These are phyloP conservation scores for Lactifluus pinguis DNA, from an alignment of 768 basidiomycete genomes.

Conservation along the genomic window DNA sequence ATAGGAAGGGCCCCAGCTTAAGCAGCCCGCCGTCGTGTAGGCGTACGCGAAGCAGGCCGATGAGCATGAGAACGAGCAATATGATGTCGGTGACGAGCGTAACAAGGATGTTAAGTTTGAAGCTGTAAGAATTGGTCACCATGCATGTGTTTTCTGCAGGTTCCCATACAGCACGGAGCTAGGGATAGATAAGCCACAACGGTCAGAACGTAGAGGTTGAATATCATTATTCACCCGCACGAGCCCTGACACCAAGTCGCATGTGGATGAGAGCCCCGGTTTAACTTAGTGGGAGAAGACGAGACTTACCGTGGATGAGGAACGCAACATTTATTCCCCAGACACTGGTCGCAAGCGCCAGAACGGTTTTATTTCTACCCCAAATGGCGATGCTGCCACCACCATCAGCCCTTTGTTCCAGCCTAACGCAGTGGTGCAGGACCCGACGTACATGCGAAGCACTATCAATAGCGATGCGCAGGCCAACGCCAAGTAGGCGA, in stretches of 20 bases:
- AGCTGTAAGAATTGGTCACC: neutral
- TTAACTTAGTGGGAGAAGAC: too few relatives aligned
- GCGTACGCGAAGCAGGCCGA: constrained; percentile 3
- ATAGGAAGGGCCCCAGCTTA: neutral
- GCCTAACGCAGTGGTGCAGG: neutral
- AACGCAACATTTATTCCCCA: constrained; percentile 1
- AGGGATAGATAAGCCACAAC: neutral
- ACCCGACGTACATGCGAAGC: constrained; percentile 5
- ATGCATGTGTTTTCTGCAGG: neutral
- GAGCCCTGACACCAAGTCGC: neutral
- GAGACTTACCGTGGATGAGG: neutral
- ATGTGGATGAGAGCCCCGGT: too few relatives aligned
- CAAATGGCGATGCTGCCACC: constrained; percentile 2
- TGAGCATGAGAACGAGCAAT: constrained; percentile 1
- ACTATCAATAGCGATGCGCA: neutral
- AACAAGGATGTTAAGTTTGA: neutral
- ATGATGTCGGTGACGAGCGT: neutral
- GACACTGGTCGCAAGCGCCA: neutral
- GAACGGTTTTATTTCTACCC: neutral
- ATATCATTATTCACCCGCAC: neutral
- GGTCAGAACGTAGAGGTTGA: neutral
- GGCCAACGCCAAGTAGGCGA: neutral
- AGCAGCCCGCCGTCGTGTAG: neutral
- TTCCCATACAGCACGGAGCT: neutral
- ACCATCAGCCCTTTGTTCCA: neutral